phyloP scores from a whole-genome alignment of 2,329 filamentous ascomycete species.

The Curvularia spicifera region DNA sequence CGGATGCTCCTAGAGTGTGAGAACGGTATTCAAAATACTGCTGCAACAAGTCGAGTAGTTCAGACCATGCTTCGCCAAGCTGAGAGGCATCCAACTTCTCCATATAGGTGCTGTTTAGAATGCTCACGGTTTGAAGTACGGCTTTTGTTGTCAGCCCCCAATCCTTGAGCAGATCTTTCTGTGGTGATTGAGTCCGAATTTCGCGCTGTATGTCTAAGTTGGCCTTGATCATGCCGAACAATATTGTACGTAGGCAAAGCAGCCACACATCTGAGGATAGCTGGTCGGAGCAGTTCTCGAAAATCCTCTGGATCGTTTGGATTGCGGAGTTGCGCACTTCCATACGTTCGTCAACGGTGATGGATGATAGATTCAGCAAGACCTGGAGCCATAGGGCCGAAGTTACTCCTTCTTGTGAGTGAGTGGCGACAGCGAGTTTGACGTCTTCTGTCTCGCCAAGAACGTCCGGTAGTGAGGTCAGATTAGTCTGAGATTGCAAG shows the following conservation, averaged over 20 bases:
- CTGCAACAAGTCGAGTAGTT: constrained; percentile 73
- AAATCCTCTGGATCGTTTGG: constrained; percentile 87
- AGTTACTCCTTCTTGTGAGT: constrained; percentile 66
- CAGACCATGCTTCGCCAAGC: constrained; percentile 77
- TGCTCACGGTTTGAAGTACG: constrained; percentile 46
- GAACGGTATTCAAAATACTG: constrained; percentile 52
- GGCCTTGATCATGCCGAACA: constrained; percentile 77
- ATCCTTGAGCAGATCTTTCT: constrained; percentile 30
- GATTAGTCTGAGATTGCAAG: constrained; percentile 62
- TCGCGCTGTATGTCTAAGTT: constrained; percentile 53
- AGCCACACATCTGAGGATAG: constrained; percentile 81
- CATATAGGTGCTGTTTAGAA: constrained; percentile 77
- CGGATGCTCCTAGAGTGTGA: constrained; percentile 51
- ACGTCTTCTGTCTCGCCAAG: constrained; percentile 54
- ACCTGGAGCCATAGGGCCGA: constrained; percentile 81
- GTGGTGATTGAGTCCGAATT: constrained; percentile 21
- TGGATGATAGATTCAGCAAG: constrained; percentile 71
- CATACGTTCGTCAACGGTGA: constrained; percentile 73
- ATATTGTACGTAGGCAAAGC: constrained; percentile 78
- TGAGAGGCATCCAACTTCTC: constrained; percentile 70
- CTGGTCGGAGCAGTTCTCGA: constrained; percentile 87
- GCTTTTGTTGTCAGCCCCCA: constrained; percentile 53
- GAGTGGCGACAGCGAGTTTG: constrained; percentile 64
- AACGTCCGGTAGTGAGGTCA: constrained; percentile 40
- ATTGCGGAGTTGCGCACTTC: constrained; percentile 87